These are phyloP conservation scores for Gnomoniopsis smithogilvyi DNA, from an alignment of 2,329 filamentous ascomycete genomes.

Conservation along the genomic window DNA sequence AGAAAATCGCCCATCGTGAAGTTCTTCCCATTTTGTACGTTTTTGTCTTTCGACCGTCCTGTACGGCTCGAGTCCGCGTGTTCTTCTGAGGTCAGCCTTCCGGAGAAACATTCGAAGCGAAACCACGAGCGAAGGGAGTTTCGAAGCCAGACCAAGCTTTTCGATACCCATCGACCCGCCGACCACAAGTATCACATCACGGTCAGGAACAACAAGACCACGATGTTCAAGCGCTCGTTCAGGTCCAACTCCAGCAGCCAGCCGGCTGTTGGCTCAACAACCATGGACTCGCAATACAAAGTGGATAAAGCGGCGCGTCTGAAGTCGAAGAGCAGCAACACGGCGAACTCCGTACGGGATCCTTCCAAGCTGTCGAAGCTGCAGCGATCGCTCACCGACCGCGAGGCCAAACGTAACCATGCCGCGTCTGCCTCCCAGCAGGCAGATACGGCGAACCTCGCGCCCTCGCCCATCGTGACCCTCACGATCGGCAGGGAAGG, in stretches of 20 bases:
- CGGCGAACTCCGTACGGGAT: conserved; percentile 55
- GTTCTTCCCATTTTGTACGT: conserved; percentile 33
- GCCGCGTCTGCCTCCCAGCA: background rate
- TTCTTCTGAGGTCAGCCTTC: conserved; percentile 15
- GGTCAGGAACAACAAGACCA: conserved; percentile 34
- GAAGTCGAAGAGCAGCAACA: conserved; percentile 56
- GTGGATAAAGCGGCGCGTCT: conserved; percentile 85
- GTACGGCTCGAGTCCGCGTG: conserved; percentile 29
- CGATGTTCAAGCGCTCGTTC: conserved; percentile 94
- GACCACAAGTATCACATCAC: conserved; percentile 19
- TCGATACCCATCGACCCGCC: conserved; percentile 4
- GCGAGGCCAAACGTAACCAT: conserved; percentile 30
- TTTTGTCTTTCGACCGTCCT: conserved; percentile 27
- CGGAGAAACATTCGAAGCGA: conserved; percentile 11
- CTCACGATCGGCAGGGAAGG: conserved; percentile 80
- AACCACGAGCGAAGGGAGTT: conserved; percentile 13
- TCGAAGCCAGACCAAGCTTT: conserved; percentile 10
- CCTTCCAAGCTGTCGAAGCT: conserved; percentile 78
- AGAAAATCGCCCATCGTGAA: conserved; percentile 19
- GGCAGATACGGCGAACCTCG: conserved; percentile 21
- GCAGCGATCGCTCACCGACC: conserved; percentile 71
- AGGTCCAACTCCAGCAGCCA: conserved; percentile 62
- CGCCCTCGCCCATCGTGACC: conserved; percentile 74
- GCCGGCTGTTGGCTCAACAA: conserved; percentile 24
- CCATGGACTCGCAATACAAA: conserved; percentile 46